These are phyloP conservation scores for Russula earlei DNA, from an alignment of 768 basidiomycete genomes.

Conservation along the genomic window DNA sequence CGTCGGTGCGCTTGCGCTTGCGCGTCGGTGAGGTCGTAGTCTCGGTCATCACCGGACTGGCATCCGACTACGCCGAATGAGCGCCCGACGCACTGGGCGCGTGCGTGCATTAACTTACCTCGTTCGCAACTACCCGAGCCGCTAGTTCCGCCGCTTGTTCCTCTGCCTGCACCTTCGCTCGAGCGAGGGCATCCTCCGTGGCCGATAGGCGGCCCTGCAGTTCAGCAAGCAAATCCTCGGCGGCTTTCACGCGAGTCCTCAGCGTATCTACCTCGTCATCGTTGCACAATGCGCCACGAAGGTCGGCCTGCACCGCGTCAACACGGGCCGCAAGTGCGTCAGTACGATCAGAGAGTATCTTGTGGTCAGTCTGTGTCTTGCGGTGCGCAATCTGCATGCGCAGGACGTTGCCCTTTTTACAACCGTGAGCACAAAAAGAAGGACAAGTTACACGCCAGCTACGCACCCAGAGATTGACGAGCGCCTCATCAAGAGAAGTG, in stretches of 20 bases:
- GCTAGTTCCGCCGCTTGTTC: conserved; percentile 24
- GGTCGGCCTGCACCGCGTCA: conserved; percentile 13
- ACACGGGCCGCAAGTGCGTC: conserved; percentile 16
- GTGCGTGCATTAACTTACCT: conserved; percentile 14
- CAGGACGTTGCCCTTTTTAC: conserved; percentile 15
- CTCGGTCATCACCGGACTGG: neutral
- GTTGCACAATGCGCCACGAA: neutral
- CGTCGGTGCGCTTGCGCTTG: conserved; percentile 32
- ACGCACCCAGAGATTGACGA: conserved; percentile 20
- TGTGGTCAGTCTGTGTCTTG: conserved; percentile 21
- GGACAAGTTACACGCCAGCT: neutral
- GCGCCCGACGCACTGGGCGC: conserved; percentile 15
- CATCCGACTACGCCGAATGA: conserved; percentile 26
- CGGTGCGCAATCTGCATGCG: conserved; percentile 21
- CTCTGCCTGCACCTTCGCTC: conserved; percentile 24
- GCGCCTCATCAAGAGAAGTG: conserved; percentile 17
- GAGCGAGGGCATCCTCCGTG: neutral
- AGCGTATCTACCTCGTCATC: conserved; percentile 2
- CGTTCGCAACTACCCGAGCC: neutral
- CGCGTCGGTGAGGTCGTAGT: neutral
- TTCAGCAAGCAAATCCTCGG: conserved; percentile 4
- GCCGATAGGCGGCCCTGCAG: conserved; percentile 4
- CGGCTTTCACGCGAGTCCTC: neutral
- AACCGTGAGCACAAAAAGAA: neutral
- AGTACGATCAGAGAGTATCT: conserved; percentile 17